These are phyloP conservation scores for Oxyria digyna DNA, from an alignment of 148 eudicot genomes.

Conservation along the genomic window DNA sequence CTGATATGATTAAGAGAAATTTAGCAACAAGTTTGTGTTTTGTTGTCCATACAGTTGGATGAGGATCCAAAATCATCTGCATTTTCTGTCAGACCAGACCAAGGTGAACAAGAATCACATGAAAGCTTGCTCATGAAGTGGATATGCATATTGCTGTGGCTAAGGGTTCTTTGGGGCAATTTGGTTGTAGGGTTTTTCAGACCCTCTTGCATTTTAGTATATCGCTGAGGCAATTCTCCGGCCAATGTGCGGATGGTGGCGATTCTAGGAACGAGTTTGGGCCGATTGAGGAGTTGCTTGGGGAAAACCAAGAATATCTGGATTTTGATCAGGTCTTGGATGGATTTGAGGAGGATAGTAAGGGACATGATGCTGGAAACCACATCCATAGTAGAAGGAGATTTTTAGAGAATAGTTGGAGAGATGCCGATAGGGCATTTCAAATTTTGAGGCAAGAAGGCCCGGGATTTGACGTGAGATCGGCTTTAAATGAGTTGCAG, in stretches of 20 bases:
- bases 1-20: neutral
- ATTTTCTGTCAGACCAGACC: neutral
- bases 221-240: neutral
- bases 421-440: conserved; percentile 46
- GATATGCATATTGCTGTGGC: conserved; percentile 5
- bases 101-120: neutral
- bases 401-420: conserved; percentile 24
- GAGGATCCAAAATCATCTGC: conserved; percentile 4
- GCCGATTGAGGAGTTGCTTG: conserved; percentile 38
- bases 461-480: conserved; percentile 51
- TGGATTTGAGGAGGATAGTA: conserved; percentile 11
- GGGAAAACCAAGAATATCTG: conserved; percentile 28
- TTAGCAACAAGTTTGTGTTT: neutral
- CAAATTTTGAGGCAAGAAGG: conserved; percentile 59
- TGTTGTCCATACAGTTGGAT: neutral
- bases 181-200: neutral
- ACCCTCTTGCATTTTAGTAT: conserved; percentile 1
- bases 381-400: conserved; percentile 18
- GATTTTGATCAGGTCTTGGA: conserved; percentile 16
- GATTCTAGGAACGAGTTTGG: conserved; percentile 25
- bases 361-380: conserved; percentile 9
- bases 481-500: conserved; percentile 35
- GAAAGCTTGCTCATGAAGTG: conserved; percentile 8
- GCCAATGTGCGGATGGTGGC: conserved; percentile 12
- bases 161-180: conserved; percentile 6